Evolutionary conservation across 2,329 filamentous ascomycete genomes (phyloP), one percentile per base, ranked within the genome.

Genomic region (Hymenoscyphus infarciens): DNA sequence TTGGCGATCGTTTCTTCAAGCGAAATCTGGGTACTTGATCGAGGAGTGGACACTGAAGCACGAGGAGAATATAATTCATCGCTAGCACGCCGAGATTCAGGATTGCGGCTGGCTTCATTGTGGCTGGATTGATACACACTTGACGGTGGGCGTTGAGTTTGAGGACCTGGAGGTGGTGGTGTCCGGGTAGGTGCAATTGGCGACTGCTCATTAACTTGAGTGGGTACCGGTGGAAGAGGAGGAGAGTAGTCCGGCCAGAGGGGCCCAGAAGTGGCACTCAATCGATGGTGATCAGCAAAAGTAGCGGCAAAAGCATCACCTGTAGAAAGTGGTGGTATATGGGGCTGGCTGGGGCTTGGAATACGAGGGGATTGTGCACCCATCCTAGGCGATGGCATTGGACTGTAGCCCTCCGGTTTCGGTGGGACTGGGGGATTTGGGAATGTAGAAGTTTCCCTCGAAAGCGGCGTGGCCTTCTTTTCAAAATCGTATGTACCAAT

Each of bases 381-480:
- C 53, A 67, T 61, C 2, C 61, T 59, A 31, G 72, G 69, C 38
- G 69, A 71, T 7, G 67, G 67, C 35, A 66, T 57, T 2, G 70
- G 68, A 49, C 67, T 73, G 62, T 73, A 70, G 7, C 63, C 62
- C 3, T 69, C 67, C 11, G 66, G 63, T 53, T 71, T 72, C 6
- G 67, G 68, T 13, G 68, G 69, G 35, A 69, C 64, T 2, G 57
- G 64, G 25, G 68, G 66, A 75, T 63, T 76, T 1, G 76, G 75
- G 3, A 77, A 75, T 22, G 75, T 74, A 5, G 75, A 75, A 38
- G 65, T 62, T 8, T 66, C 77, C 63, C 80, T 82, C 0, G 78
- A 76, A 52, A 79, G 78, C 13, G 78, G 75, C 13, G 75, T 73
- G 27, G 77, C 77, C 61, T 73, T 73, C 27, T 75, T 70, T 22